Evolutionary conservation across 352 stramenopile genomes (phyloP).

Genomic region (Phytopythium mirpurense): DNA sequence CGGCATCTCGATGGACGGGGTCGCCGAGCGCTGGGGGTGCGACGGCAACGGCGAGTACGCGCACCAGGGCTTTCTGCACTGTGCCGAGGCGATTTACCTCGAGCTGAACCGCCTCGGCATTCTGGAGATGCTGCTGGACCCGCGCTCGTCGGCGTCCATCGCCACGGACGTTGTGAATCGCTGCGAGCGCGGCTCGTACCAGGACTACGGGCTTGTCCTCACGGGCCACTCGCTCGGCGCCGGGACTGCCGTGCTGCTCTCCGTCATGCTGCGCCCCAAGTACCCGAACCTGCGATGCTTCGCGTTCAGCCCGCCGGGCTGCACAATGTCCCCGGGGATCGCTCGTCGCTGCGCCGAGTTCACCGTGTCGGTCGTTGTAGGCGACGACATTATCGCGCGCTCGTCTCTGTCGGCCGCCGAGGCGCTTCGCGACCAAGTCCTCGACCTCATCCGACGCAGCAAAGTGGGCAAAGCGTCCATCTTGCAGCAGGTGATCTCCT

Average conservation of each 20-base stretch:
- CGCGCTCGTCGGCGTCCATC: slow-evolving; percentile 38
- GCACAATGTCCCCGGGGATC: slow-evolving; percentile 68
- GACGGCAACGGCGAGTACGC: slow-evolving; percentile 68
- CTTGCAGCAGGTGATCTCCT: slow-evolving; percentile 71
- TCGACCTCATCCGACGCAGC: slow-evolving; percentile 79
- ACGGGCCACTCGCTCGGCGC: slow-evolving; percentile 83
- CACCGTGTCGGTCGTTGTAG: slow-evolving; percentile 74
- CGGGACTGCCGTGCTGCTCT: slow-evolving; percentile 63
- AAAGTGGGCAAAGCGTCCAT: slow-evolving; percentile 85
- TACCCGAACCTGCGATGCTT: slow-evolving; percentile 80
- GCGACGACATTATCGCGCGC: slow-evolving; percentile 80
- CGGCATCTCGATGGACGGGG: slow-evolving; percentile 63
- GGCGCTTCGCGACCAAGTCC: slow-evolving; percentile 70
- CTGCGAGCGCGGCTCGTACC: slow-evolving; percentile 55
- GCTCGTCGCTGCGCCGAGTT: slow-evolving; percentile 55
- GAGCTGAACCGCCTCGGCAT: slow-evolving; percentile 68
- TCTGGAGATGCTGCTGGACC: slow-evolving; percentile 84
- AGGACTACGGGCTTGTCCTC: slow-evolving; percentile 65
- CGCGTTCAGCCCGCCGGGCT: slow-evolving; percentile 74
- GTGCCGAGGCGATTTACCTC: slow-evolving; percentile 64
- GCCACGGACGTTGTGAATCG: slow-evolving; percentile 49
- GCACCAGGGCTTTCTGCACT: slow-evolving; percentile 81
- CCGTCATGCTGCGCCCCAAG: slow-evolving; percentile 72
- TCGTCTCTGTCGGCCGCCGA: slow-evolving; percentile 74
- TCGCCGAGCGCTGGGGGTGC: slow-evolving; percentile 60